Percentiles rank a stretch among this genome's conserved stretches.
Evolutionary conservation across 345 rosid genomes (phyloP).

Genomic region (Trapa incisa): DNA sequence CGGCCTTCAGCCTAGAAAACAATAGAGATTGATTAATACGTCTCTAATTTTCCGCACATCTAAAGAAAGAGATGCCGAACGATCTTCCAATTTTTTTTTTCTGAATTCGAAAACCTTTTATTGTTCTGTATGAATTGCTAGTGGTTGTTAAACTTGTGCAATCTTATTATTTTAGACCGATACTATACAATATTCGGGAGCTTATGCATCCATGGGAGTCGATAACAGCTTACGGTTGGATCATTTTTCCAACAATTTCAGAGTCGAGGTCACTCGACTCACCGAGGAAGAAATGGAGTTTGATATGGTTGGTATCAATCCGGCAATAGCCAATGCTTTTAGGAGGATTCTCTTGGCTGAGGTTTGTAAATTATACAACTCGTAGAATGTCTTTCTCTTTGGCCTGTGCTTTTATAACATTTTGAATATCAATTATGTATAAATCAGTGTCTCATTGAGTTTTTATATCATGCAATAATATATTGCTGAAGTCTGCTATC

Average conservation of each 20-base stretch:
- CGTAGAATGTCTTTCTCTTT: background rate
- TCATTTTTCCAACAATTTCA: constrained; percentile 39
- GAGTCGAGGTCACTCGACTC: constrained; percentile 37
- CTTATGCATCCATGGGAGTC: constrained; percentile 59
- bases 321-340: constrained; percentile 78
- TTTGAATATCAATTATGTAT: too few relatives aligned
- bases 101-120: background rate
- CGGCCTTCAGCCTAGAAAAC: too few relatives aligned
- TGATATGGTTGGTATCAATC: constrained; percentile 77
- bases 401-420: too few relatives aligned
- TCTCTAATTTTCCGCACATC: too few relatives aligned
- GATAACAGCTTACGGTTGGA: constrained; percentile 54
- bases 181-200: constrained; percentile 55
- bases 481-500: background rate
- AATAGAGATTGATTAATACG: too few relatives aligned
- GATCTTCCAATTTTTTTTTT: too few relatives aligned
- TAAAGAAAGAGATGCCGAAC: too few relatives aligned
- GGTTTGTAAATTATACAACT: constrained; percentile 27
- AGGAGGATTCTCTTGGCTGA: constrained; percentile 86
- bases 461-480: background rate
- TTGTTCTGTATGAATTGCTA: background rate
- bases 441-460: too few relatives aligned
- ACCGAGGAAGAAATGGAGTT: constrained; percentile 58
- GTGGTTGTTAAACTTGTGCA: background rate
- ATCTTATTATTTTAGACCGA: background rate